phyloP scores from a whole-genome alignment of 169 alveolate species.

The Babesia sp. region DNA sequence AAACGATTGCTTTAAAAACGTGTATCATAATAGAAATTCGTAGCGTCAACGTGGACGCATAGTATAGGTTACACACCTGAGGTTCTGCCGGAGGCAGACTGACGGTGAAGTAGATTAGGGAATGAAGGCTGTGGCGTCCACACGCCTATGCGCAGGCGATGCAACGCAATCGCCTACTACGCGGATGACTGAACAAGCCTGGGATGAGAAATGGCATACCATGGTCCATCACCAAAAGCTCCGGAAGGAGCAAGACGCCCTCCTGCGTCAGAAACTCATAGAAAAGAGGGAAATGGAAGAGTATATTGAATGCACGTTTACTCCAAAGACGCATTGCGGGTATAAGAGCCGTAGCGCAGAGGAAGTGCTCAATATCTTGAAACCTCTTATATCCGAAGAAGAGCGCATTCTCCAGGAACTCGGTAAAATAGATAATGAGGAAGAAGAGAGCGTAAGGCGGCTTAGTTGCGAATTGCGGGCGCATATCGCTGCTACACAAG shows the following conservation, averaged over 20 bases:
- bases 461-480: conserved; percentile 20
- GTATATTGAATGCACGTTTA: conserved; percentile 61
- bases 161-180: conserved; percentile 5
- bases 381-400: conserved; percentile 46
- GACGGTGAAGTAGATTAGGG: background rate
- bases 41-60: background rate
- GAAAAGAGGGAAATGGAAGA: conserved; percentile 64
- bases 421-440: conserved; percentile 27
- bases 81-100: background rate
- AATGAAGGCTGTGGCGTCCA: background rate
- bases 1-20: background rate
- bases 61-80: conserved; percentile 3
- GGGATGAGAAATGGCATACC: conserved; percentile 65
- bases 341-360: conserved; percentile 26
- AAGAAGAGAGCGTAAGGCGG: conserved; percentile 12
- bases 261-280: conserved; percentile 31
- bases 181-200: conserved; percentile 33
- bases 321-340: conserved; percentile 34
- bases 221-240: conserved; percentile 52
- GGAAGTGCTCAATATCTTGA: conserved; percentile 31
- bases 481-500: conserved; percentile 18
- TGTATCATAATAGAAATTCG: background rate
- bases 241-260: conserved; percentile 37
- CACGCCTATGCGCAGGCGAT: background rate
- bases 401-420: conserved; percentile 48